Base-by-base conservation (phyloP, 352 stramenopile species). In the Peronospora belbahrii region DNA sequence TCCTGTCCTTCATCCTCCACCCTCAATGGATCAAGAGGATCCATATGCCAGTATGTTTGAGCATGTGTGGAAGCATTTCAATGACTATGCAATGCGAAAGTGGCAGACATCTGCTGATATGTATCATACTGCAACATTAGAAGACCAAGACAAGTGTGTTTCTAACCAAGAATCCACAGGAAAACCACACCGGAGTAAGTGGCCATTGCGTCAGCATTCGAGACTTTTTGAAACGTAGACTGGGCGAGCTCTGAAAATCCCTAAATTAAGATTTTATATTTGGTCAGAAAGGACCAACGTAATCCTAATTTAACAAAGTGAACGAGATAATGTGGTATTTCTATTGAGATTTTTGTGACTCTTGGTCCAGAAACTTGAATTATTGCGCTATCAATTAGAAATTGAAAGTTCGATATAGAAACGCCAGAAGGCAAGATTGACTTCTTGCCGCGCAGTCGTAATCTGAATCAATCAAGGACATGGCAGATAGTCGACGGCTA, bases 401-500 rank as follows among this genome's bases (percentile, higher is more conserved):
- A n/a, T n/a, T n/a, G n/a, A n/a, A n/a, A n/a, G n/a, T n/a, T n/a
- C n/a, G n/a, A n/a, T n/a, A n/a, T n/a, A n/a, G n/a, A n/a, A n/a
- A n/a, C n/a, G n/a, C n/a, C n/a, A n/a, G n/a, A n/a, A n/a, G n/a
- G n/a, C n/a, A n/a, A n/a, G n/a, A n/a, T n/a, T n/a, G n/a, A n/a
- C n/a, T n/a, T n/a, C n/a, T n/a, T n/a, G n/a, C n/a, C 43, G 39
- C 50, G 50, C 43, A 24, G 32, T 24, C 23, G 27, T 28, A 4
- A 10, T 13, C 6, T 34, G n/a, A n/a, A n/a, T n/a, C 28, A 25
- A 25, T 27, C 7, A 15, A 9, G 3, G 40, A 2, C 10, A 85
- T 85, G 74, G 61, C 62, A 22, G 76, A 85, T 18, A 63, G 57
- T 52, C 68, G 79, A 31, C 62, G 67, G 18, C 62, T 62, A 34